Base-by-base conservation (phyloP, 1,139 yeast species). In the Saccharomyces uvarum region DNA sequence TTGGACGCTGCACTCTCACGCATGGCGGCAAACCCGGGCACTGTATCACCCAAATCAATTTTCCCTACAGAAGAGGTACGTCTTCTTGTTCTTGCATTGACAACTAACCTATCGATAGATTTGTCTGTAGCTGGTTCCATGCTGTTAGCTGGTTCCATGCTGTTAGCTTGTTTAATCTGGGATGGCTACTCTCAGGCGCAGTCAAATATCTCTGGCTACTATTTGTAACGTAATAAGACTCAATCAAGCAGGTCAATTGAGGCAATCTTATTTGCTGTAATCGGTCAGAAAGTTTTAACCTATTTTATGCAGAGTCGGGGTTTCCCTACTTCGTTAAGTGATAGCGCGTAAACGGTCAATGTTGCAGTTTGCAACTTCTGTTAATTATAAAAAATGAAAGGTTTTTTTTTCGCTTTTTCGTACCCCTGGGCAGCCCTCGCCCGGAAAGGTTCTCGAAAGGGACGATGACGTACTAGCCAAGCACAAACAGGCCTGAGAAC, bases 61-160 rank as follows among this genome's bases (percentile, higher is more conserved):
- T 63, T 64, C 11, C 72, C 72, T 11, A 69, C 65, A 7, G 72
- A 68, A 19, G 72, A 68, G 6, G 67, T 61, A 21, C 72, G 64
- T 57, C 72, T 63, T 53, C 71, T 63, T 14, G 57, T 50, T 46
- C 31, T 56, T 4, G 50, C 32, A 19, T 47, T 47, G 16, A 47
- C 49, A 24, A 33, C 41, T 33, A 33, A 14, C 21, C 41, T 33
- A 33, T 33, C 41, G 4, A 33, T 33, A 14, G 41, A 33, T 14
- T 33, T 33, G 19, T 33, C 41, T 19, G 41, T n/a, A 33, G 41
- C 41, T 33, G 41, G 16, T 33, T 16, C 19, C 41, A 33, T 33
- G 19, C 16, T 33, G 19, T 33, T 33, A 14, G 9, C 19, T 7
- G 41, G 16, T 33, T 16, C 19, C 41, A 33, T 33, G 19, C 16